Evolutionary conservation across 2,329 filamentous ascomycete species (phyloP).

Genomic region (Endothia cerciana): DNA sequence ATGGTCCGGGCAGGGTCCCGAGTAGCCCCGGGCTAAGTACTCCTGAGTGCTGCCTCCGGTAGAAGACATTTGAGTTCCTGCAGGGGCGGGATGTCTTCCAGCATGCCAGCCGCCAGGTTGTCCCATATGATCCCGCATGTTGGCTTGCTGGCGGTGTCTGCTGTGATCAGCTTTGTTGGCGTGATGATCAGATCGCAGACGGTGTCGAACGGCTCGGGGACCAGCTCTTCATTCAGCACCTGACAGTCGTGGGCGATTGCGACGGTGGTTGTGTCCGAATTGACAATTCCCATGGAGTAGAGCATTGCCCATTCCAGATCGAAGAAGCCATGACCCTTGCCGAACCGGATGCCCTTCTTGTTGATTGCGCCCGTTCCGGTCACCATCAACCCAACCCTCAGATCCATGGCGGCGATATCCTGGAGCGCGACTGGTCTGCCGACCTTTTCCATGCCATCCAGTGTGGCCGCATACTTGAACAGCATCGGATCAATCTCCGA

Average conservation of each 20-base stretch:
- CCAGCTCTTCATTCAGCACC: slow-evolving; percentile 41
- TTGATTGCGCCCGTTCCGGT: slow-evolving; percentile 46
- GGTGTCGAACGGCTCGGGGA: slow-evolving; percentile 43
- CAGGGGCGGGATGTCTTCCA: slow-evolving; percentile 41
- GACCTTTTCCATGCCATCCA: slow-evolving; percentile 50
- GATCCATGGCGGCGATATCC: slow-evolving; percentile 38
- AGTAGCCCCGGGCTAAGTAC: background rate
- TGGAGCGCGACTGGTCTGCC: slow-evolving; percentile 40
- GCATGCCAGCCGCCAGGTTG: slow-evolving; percentile 39
- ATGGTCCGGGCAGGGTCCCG: background rate
- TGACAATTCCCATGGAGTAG: slow-evolving; percentile 39
- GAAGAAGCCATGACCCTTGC: slow-evolving; percentile 46
- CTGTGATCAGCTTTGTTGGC: slow-evolving; percentile 37
- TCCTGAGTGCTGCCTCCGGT: background rate
- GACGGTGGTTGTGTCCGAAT: slow-evolving; percentile 35
- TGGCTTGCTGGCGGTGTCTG: slow-evolving; percentile 39
- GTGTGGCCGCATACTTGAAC: slow-evolving; percentile 40
- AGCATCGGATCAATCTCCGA: slow-evolving; percentile 35
- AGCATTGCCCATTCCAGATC: slow-evolving; percentile 49
- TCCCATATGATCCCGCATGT: slow-evolving; percentile 44
- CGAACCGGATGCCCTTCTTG: slow-evolving; percentile 42
- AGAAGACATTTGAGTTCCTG: slow-evolving; percentile 27
- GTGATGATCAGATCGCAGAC: slow-evolving; percentile 47
- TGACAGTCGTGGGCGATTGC: slow-evolving; percentile 47
- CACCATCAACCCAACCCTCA: slow-evolving; percentile 42